A percentile compares a stretch with the other conserved stretches of the same genome.
phyloP scores from a whole-genome alignment of 2,329 filamentous ascomycete genomes.

The Ambrosiella beaveri region DNA sequence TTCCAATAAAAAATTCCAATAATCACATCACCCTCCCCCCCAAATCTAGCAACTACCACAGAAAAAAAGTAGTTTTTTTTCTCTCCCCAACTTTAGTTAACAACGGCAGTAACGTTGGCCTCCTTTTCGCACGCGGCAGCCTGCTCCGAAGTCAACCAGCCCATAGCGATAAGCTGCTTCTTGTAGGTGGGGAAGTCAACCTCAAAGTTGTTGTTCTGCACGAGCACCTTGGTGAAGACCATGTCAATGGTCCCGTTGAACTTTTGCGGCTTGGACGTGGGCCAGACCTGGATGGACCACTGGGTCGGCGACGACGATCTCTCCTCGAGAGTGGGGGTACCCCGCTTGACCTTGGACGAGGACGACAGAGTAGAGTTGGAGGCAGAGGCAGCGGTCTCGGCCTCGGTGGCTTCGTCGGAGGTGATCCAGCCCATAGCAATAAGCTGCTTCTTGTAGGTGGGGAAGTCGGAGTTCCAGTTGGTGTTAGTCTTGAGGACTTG shows the following conservation, averaged over 20 bases:
- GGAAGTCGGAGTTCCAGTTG: conserved; percentile 10
- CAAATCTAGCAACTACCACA: too few species aligned
- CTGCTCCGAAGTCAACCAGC: conserved; percentile 5
- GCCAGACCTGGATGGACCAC: conserved; percentile 5
- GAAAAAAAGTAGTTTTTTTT: too few species aligned
- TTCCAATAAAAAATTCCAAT: too few species aligned
- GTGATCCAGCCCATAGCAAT: conserved; percentile 10
- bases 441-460: conserved; percentile 7
- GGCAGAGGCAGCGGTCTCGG: conserved; percentile 1
- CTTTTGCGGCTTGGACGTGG: not conserved
- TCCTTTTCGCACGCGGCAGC: not conserved
- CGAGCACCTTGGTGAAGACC: conserved; percentile 2
- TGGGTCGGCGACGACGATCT: not conserved
- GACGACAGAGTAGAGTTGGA: too few species aligned
- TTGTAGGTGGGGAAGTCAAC: conserved; percentile 9
- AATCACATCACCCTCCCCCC: too few species aligned
- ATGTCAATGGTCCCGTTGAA: conserved; percentile 2
- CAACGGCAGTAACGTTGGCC: not conserved
- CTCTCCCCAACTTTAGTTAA: not conserved
- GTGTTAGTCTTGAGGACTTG: conserved; percentile 4
- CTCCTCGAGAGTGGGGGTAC: not conserved
- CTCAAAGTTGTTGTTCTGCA: conserved; percentile 6
- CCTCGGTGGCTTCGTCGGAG: not conserved
- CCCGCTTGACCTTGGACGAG: not conserved
- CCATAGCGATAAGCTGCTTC: conserved; percentile 5